Base-by-base conservation (phyloP, 73 alveolate species). In the Diophrys appendiculata region DNA sequence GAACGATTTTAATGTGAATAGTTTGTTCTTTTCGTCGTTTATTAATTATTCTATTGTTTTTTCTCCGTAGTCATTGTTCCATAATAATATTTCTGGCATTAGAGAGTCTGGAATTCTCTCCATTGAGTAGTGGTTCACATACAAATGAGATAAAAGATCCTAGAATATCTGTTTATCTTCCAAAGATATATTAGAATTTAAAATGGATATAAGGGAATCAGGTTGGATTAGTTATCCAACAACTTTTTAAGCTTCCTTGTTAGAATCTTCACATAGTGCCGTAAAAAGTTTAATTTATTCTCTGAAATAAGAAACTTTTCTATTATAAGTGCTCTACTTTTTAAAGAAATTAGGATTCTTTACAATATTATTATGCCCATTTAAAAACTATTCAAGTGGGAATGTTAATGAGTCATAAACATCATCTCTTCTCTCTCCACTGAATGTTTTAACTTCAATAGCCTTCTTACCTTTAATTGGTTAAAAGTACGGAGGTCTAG, bases 401-500 rank as follows among this genome's bases (percentile, higher is more conserved):
- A 25, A 31, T 26, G 52, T 5, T 25, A 14, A 3, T 67, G 75
- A 67, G 54, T 67, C 26, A 5, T 3, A 31, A 23, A 67, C 25
- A 23, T 67, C 53, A 5, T 31, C 5, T 11, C 54, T 3, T 18
- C 24, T 14, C 75, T 67, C 24, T 43, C 54, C 25, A 13, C 11
- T 60, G 23, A 26, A 28, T 3, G 11, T 2, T 14, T 25, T 25
- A 5, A 18, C 5, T 26, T 29, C 5, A n/a, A 67, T 27, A 1
- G 2, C 29, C 52, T 67, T 25, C 24, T 67, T 67, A 31, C 26
- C 35, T 43, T 43, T n/a, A 23, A 67, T 67, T 43, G 31, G 52
- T 67, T 67, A 26, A 24, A 67, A 67, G 75, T 25, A 25, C 1
- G 75, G 75, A 67, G 75, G 75, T 28, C 75, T 18, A 23, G 53